Base-by-base conservation (phyloP, 495 filamentous ascomycete genomes). In the Neurospora hispaniola region DNA sequence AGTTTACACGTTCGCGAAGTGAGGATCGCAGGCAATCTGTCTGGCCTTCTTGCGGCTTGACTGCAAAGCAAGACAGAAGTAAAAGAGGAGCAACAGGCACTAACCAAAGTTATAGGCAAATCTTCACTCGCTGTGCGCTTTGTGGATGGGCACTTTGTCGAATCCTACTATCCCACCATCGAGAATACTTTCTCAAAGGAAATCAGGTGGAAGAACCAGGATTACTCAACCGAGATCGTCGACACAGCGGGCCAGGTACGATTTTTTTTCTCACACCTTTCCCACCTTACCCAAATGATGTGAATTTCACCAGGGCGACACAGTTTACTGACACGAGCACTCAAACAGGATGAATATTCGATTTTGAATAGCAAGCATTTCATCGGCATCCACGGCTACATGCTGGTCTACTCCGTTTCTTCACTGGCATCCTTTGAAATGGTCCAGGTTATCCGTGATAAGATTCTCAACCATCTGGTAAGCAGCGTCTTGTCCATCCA, bases 291-390 rank as follows among this genome's bases (percentile, higher is more conserved):
- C 48, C 72, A 46, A 23, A 9, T 27, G 23, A 27, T 11, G 39
- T 2, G 69, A 11, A 0, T 42, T n/a, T 6, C 39, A 40, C 35
- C 16, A 23, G 68, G 2, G 6, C 1, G 54, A 44, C 38, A 31
- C n/a, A 23, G n/a, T 31, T 38, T 38, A 48, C 59, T 27, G 39
- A 23, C 43, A 40, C 9, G n/a, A 14, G 9, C 6, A 31, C 38
- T 75, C 70, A 46, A 72, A 42, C 80, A 97, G 94, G 96, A 99
- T 84, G 96, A 99, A 81, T 98, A 99, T 84, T 95, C 92, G 79
- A 98, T 98, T 77, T 86, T 99, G 70, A 98, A 97, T 81, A 97
- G 93, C 59, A 97, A 98, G 81, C 96, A 99, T 82, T 98, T 98
- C 80, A 99, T 99, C 83, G 96, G 96, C 74, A 98, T 98, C 76